Evolutionary conservation across 2,329 filamentous ascomycete species (phyloP).

Genomic region (Penicillium sp.): DNA sequence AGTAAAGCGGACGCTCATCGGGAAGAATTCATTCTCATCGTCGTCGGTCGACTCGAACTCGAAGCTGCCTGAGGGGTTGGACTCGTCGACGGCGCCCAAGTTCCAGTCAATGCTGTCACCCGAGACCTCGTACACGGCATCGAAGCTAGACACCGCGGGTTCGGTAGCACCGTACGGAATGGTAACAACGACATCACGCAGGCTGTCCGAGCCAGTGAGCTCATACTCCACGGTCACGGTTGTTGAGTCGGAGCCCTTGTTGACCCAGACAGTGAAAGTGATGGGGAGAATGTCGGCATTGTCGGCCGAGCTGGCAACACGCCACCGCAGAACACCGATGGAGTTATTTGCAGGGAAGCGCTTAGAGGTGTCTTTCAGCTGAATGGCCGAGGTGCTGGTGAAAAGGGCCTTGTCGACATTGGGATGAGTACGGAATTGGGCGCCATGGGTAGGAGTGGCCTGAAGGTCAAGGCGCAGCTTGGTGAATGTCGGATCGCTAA

Average conservation of each 20-base stretch:
- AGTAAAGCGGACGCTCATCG: constrained; percentile 85
- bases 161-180: constrained; percentile 84
- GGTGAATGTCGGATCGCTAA: constrained; percentile 80
- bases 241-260: constrained; percentile 75
- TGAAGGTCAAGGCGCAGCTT: constrained; percentile 83
- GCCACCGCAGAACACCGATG: constrained; percentile 90
- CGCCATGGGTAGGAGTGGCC: constrained; percentile 71
- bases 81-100: constrained; percentile 77
- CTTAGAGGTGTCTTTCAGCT: constrained; percentile 80
- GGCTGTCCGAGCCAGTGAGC: constrained; percentile 68
- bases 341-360: constrained; percentile 93
- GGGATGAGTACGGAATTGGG: constrained; percentile 90
- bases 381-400: constrained; percentile 74
- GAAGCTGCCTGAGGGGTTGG: constrained; percentile 78
- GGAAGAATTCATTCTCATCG: constrained; percentile 95
- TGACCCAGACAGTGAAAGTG: constrained; percentile 96
- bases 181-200: constrained; percentile 78
- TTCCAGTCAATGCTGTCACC: constrained; percentile 93
- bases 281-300: constrained; percentile 79
- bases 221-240: constrained; percentile 96
- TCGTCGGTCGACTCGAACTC: constrained; percentile 89
- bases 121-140: constrained; percentile 88
- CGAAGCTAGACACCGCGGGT: constrained; percentile 84
- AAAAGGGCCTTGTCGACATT: constrained; percentile 91
- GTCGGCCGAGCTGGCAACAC: constrained; percentile 69